Conservation (phyloP, 805 yeast species). For the Saccharomycopsis selenospora region DNA sequence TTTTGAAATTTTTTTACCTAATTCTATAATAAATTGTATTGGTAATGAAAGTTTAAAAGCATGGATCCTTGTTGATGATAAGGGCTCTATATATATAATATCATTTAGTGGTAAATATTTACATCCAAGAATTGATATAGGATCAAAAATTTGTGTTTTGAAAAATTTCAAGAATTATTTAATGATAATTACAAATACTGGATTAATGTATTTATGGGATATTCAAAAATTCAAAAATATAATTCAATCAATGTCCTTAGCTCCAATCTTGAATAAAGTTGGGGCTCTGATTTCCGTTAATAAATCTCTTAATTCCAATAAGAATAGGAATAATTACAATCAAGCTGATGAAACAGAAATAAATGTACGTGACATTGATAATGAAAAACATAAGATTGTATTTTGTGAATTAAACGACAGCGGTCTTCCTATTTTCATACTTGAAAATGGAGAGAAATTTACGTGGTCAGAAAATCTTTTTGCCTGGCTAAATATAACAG, state of each 20-base stretch:
- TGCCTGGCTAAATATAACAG: conserved; percentile 7
- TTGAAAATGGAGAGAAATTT: conserved; percentile 3
- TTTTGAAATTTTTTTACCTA: conserved; percentile 38
- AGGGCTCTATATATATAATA: conserved; percentile 31
- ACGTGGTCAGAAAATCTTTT: conserved; percentile 16
- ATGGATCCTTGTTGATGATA: conserved; percentile 39
- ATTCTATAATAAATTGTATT: conserved; percentile 31
- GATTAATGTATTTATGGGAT: conserved; percentile 46
- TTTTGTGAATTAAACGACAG: conserved; percentile 11
- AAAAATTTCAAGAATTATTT: conserved; percentile 35
- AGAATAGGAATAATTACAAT: no score
- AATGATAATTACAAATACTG: conserved; percentile 46
- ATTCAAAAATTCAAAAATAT: conserved; percentile 31
- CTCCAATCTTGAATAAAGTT: conserved; percentile 41
- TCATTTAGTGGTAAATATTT: conserved; percentile 30
- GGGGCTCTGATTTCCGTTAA: background rate
- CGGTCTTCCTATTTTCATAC: conserved; percentile 12
- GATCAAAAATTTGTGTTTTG: conserved; percentile 41
- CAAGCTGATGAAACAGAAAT: background rate
- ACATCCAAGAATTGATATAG: conserved; percentile 38
- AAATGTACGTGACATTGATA: background rate
- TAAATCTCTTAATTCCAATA: no score
- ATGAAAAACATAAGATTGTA: background rate
- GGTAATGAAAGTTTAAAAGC: conserved; percentile 42
- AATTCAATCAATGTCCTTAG: conserved; percentile 41